Conservation (phyloP, 805 yeast genomes). For the Spathaspora gorwiae region DNA sequence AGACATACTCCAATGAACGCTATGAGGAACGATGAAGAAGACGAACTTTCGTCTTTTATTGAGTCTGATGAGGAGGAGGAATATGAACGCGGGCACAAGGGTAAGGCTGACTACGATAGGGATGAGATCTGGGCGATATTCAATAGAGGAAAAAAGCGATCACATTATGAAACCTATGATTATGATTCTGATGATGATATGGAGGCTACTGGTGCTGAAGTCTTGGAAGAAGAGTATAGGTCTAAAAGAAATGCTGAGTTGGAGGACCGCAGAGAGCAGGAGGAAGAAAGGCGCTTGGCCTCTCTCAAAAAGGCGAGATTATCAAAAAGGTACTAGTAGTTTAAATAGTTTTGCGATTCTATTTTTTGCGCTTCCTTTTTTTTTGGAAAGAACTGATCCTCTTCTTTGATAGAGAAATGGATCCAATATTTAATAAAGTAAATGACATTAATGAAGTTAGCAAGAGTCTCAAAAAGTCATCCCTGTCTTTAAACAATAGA, state of each 20-base stretch:
- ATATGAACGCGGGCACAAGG: slow-evolving; percentile 1
- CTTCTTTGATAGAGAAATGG: slow-evolving; percentile 1
- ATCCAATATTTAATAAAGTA: slow-evolving; percentile 4
- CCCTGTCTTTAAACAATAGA: slow-evolving; percentile 53
- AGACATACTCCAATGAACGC: background rate
- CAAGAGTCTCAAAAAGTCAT: slow-evolving; percentile 46
- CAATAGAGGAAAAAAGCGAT: slow-evolving; percentile 56
- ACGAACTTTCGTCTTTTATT: slow-evolving; percentile 51
- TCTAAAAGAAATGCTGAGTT: slow-evolving; percentile 63
- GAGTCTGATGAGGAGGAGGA: slow-evolving; percentile 50
- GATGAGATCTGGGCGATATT: slow-evolving; percentile 90
- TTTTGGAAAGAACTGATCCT: background rate
- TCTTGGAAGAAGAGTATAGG: slow-evolving; percentile 73
- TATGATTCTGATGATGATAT: slow-evolving; percentile 57
- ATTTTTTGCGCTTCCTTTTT: background rate
- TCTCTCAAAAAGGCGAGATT: slow-evolving; percentile 17
- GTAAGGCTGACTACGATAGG: slow-evolving; percentile 57
- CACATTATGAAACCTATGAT: slow-evolving; percentile 42
- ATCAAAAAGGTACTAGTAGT: slow-evolving; percentile 2
- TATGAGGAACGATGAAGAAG: slow-evolving; percentile 31
- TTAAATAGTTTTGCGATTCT: too few relatives aligned
- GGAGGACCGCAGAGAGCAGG: slow-evolving; percentile 75
- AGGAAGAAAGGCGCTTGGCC: slow-evolving; percentile 46
- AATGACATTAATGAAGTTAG: slow-evolving; percentile 20
- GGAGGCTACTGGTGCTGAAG: slow-evolving; percentile 94